Evolutionary conservation across 257 asterid species (phyloP).

Genomic region (Lithospermum erythrorhizon): DNA sequence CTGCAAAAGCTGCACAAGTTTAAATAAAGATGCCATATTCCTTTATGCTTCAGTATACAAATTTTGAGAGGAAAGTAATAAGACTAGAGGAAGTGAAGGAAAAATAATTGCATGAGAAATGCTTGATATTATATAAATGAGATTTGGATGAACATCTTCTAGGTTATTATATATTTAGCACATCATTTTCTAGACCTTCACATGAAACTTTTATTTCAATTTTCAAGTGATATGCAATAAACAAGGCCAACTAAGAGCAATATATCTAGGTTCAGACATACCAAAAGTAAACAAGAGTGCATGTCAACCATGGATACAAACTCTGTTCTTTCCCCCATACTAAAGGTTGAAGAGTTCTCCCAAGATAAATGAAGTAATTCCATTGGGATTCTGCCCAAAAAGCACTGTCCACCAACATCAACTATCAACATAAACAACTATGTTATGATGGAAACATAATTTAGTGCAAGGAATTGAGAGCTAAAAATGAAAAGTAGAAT

Average conservation of each 20-base stretch:
- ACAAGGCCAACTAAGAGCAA: too few species aligned
- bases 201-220: too few species aligned
- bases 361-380: constrained; percentile 66
- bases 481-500: neutral
- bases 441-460: constrained; percentile 3
- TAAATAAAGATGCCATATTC: neutral
- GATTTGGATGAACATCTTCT: too few species aligned
- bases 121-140: neutral
- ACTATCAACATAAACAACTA: constrained; percentile 32
- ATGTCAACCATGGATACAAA: constrained; percentile 74
- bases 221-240: too few species aligned
- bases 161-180: too few species aligned
- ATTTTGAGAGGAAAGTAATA: neutral
- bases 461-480: neutral
- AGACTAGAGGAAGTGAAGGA: neutral
- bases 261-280: constrained; percentile 11
- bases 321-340: constrained; percentile 81
- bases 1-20: too few species aligned
- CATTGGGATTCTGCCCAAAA: constrained; percentile 80
- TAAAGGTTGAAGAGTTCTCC: constrained; percentile 72
- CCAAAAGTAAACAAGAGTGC: constrained; percentile 76
- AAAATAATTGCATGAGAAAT: neutral
- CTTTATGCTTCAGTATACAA: neutral
- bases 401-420: constrained; percentile 64
- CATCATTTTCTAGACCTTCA: too few species aligned